Conservation (phyloP, 164 flowering plant species). For the Aristolochia contorta region DNA sequence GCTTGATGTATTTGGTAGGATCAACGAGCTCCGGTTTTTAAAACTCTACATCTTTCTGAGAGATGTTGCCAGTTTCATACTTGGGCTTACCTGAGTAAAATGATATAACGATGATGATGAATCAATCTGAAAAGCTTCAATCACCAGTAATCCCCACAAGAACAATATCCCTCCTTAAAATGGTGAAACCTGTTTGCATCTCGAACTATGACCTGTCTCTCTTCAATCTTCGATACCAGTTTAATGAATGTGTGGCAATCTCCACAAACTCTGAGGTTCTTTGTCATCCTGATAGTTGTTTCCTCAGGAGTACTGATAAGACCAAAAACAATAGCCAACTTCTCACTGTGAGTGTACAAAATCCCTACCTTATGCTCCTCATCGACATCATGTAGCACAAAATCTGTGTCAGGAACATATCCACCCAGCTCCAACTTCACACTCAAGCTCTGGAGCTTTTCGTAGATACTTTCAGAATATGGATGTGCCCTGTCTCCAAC, state of each 20-base stretch:
- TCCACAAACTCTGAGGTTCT: slow-evolving; percentile 50
- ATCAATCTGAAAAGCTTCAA: neutral
- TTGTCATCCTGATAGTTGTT: slow-evolving; percentile 31
- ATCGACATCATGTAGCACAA: slow-evolving; percentile 49
- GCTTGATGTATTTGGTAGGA: too few species aligned
- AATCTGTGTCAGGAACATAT: slow-evolving; percentile 48
- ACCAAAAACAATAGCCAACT: slow-evolving; percentile 47
- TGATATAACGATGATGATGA: neutral
- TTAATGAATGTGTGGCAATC: slow-evolving; percentile 50
- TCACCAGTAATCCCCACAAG: slow-evolving; percentile 57
- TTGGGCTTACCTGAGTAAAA: neutral
- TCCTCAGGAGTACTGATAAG: slow-evolving; percentile 29
- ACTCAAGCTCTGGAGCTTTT: slow-evolving; percentile 21
- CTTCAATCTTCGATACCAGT: slow-evolving; percentile 23
- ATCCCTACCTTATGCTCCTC: slow-evolving; percentile 42
- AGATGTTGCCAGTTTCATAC: too few species aligned
- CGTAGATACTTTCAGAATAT: slow-evolving; percentile 28
- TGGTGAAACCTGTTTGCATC: slow-evolving; percentile 57
- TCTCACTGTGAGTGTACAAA: slow-evolving; percentile 41
- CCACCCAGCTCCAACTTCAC: slow-evolving; percentile 39
- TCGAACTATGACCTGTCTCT: slow-evolving; percentile 35
- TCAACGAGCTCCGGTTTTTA: too few species aligned
- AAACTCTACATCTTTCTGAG: neutral
- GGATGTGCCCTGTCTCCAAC: slow-evolving; percentile 43
- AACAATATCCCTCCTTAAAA: slow-evolving; percentile 42